Evolutionary conservation across 768 basidiomycete species (phyloP).

Genomic region (Amanita thiersii): DNA sequence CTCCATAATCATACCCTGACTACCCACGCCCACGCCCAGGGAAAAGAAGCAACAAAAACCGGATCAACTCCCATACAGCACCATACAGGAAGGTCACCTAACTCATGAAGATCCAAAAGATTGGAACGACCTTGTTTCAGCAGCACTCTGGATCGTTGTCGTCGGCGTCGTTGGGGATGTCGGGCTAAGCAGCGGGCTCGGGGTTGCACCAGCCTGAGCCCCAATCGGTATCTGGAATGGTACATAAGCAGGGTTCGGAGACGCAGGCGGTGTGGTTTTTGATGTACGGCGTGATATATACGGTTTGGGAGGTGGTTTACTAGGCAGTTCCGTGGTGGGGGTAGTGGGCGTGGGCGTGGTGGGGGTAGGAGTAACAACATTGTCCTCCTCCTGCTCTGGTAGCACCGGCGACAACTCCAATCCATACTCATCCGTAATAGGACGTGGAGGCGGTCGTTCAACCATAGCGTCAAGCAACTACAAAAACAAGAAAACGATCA

Average conservation of each 20-base stretch:
- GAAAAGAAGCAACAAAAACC: no score
- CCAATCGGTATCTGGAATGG: slow-evolving; percentile 1
- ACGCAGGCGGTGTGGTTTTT: slow-evolving; percentile 13
- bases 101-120: no score
- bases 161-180: no score
- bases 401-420: slow-evolving; percentile 24
- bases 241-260: neutral
- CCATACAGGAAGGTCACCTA: no score
- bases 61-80: no score
- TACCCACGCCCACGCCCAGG: no score
- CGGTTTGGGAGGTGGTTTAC: slow-evolving; percentile 44
- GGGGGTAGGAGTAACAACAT: neutral
- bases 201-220: no score
- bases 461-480: slow-evolving; percentile 83
- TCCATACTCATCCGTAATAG: slow-evolving; percentile 55
- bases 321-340: slow-evolving; percentile 20
- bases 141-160: no score
- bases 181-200: no score
- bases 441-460: slow-evolving; percentile 73
- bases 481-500: slow-evolving; percentile 3
- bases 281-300: slow-evolving; percentile 56
- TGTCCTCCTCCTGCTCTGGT: slow-evolving; percentile 7
- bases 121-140: no score
- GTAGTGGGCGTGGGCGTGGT: slow-evolving; percentile 14
- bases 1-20: no score